phyloP scores from a whole-genome alignment of 257 asterid genomes.

The Solanum lignicaule region DNA sequence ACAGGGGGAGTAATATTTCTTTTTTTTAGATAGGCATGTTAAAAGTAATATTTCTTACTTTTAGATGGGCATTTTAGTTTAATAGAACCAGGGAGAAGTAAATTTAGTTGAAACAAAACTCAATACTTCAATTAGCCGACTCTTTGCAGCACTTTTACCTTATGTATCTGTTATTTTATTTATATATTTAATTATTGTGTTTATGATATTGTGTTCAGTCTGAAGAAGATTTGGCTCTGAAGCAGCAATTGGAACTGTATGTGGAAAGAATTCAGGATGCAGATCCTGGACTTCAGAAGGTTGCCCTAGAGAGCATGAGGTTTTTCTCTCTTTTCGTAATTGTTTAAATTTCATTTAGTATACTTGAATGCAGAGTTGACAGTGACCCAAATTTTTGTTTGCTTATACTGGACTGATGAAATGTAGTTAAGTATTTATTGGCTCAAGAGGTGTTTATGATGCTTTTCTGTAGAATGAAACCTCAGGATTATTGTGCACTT shows the following conservation, averaged over 20 bases:
- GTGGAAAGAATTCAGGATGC: constrained; percentile 85
- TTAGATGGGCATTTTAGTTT: background rate
- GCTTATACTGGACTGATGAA: background rate
- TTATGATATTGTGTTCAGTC: constrained; percentile 33
- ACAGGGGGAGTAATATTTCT: background rate
- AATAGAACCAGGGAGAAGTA: background rate
- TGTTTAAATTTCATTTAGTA: background rate
- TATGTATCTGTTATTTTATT: background rate
- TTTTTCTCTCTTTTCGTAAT: constrained; percentile 1
- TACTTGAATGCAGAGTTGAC: background rate
- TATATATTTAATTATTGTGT: background rate
- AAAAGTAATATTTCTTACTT: no score
- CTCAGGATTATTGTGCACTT: background rate
- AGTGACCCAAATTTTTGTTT: background rate
- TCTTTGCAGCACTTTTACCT: background rate
- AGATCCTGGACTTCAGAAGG: constrained; percentile 76
- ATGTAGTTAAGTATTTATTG: background rate
- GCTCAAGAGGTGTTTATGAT: background rate
- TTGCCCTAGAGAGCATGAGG: constrained; percentile 92
- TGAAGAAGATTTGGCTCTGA: constrained; percentile 87
- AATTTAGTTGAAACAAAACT: background rate
- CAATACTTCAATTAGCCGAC: background rate
- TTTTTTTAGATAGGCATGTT: background rate
- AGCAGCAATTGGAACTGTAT: constrained; percentile 81
- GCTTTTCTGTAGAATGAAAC: background rate